phyloP scores from a whole-genome alignment of 2,329 filamentous ascomycete genomes.

The Magnaporthiopsis poae region DNA sequence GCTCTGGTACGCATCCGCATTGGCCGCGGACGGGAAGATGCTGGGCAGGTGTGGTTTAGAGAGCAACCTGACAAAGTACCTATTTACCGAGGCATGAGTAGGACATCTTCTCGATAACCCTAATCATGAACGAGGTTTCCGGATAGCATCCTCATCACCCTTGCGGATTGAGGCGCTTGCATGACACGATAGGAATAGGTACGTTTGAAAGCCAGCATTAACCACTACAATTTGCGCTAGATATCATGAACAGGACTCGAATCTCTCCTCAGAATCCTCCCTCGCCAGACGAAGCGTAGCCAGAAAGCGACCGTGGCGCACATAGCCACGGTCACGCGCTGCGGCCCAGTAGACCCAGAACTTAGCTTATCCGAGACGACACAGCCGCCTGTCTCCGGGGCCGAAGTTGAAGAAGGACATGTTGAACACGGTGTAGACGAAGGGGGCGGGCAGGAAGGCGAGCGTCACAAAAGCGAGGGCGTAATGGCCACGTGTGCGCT shows the following conservation, averaged over 20 bases:
- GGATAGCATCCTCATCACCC: too few species aligned
- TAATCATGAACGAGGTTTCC: too few species aligned
- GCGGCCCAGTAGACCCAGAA: slow-evolving; percentile 25
- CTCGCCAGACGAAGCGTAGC: neutral
- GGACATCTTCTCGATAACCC: too few species aligned
- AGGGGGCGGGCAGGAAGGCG: slow-evolving; percentile 40
- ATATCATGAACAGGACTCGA: neutral
- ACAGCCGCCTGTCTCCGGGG: slow-evolving; percentile 14
- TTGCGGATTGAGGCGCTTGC: too few species aligned
- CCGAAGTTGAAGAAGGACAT: slow-evolving; percentile 32
- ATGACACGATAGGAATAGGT: too few species aligned
- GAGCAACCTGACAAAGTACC: too few species aligned
- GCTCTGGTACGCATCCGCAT: too few species aligned
- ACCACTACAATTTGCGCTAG: neutral
- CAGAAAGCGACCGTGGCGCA: slow-evolving; percentile 8
- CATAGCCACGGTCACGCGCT: slow-evolving; percentile 16
- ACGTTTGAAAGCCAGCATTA: neutral
- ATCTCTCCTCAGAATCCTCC: neutral
- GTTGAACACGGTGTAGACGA: slow-evolving; percentile 38
- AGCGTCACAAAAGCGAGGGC: slow-evolving; percentile 28
- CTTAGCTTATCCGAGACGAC: slow-evolving; percentile 15
- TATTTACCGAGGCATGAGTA: too few species aligned
- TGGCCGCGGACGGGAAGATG: too few species aligned
- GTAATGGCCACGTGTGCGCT: too few species aligned
- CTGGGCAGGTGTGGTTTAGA: too few species aligned